Evolutionary conservation across 2,329 filamentous ascomycete genomes (phyloP), one percentile per base, ranked within the genome.

Genomic region (Aspergillus sp.): DNA sequence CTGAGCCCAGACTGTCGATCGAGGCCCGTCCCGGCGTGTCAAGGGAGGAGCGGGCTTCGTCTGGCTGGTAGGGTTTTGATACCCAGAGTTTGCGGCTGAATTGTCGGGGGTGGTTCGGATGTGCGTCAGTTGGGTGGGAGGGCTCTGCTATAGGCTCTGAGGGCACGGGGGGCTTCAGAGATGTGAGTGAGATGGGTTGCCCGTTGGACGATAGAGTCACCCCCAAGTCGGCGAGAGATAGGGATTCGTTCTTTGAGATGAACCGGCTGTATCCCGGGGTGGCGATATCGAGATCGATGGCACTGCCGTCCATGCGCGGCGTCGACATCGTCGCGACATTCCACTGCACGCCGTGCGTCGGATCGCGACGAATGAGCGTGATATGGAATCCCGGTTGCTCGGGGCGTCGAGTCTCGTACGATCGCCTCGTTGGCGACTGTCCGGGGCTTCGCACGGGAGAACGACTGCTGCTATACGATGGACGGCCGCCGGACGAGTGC

Each of bases 301-400:
- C 51, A 33, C 65, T 62, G 47, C 59, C 61, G 47, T 66, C 67
- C 51, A 61, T 57, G 33, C 55, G 63, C 33, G 65, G 63, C 41
- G 69, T 73, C 40, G 78, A 79, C 45, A 90, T 79, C 50, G 79
- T 84, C 19, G 85, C 88, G 11, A 91, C 80, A 63, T 91, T 91
- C 87, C 87, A 90, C 67, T 91, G 88, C 50, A 78, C 78, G 7
- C 84, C 83, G 8, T 85, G 82, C 19, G 80, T 77, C 1, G 86
- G 86, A 65, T 91, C 86, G 57, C 88, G 82, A n/a, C 88, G 84
- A 61, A 91, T 90, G 13, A 92, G 69, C 0, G 83, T 86, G 43
- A 78, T 68, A 50, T 67, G 66, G 47, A 74, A 74, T 2, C 68
- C 62, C n/a, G 61, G 53, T 30, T 56, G 52, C 13, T 54, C 59